These are phyloP conservation scores for Colletotrichum sp. DNA, from an alignment of 2,329 filamentous ascomycete species.

Conservation along the genomic window DNA sequence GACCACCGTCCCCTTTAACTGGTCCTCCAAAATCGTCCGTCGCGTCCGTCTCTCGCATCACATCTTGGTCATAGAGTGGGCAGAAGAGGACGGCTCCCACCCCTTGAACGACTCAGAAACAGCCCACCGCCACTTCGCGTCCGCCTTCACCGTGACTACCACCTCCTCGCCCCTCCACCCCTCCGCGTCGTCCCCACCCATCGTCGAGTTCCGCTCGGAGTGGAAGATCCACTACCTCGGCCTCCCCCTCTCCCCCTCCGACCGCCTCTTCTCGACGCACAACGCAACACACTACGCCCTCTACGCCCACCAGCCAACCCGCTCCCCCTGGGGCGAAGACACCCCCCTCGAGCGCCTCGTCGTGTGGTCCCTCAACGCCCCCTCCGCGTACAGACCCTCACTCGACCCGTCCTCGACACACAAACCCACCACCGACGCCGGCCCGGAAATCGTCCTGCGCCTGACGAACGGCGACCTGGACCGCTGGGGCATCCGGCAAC, in stretches of 20 bases:
- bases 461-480: constrained; percentile 57
- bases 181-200: background rate
- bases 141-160: constrained; percentile 56
- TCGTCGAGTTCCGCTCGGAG: constrained; percentile 58
- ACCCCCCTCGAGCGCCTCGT: constrained; percentile 62
- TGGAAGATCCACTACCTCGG: constrained; percentile 66
- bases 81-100: constrained; percentile 55
- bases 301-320: constrained; percentile 66
- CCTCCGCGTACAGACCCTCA: constrained; percentile 54
- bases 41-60: constrained; percentile 57
- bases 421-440: constrained; percentile 8
- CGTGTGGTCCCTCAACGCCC: constrained; percentile 63
- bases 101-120: constrained; percentile 55
- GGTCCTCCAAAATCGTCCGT: constrained; percentile 53
- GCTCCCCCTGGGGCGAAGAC: constrained; percentile 59
- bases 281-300: constrained; percentile 64
- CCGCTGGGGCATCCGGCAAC: constrained; percentile 58
- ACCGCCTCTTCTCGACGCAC: constrained; percentile 69
- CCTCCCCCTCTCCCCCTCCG: constrained; percentile 56
- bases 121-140: constrained; percentile 64
- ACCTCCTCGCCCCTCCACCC: background rate
- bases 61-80: constrained; percentile 70
- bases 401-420: constrained; percentile 40
- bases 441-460: constrained; percentile 42
- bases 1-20: constrained; percentile 56